Base-by-base conservation (phyloP, 805 yeast genomes). In the Candida corydali region DNA sequence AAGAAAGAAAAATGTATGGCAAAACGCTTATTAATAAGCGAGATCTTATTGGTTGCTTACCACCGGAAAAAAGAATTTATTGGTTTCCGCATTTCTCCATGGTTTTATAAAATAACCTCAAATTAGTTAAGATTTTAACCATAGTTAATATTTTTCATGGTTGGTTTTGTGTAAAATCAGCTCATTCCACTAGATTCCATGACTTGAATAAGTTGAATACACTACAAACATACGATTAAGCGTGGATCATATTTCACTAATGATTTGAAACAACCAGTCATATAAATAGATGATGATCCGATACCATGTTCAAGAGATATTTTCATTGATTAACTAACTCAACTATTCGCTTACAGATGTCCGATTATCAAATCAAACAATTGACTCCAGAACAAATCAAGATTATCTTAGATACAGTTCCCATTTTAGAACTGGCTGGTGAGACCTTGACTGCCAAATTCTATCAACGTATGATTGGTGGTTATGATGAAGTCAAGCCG, bases 401-500 rank as follows among this genome's bases (percentile, higher is more conserved):
- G 4, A 46, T 56, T 15, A 55, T 76, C 46, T 69, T 62, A 38
- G 70, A 73, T 10, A 66, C 80, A 0, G 62, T 75, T 20, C 86
- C 88, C 3, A 68, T 73, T 33, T 61, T 81, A 26, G 75, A 79
- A 53, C 61, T 56, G 37, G 59, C 69, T 30, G 88, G 87, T 20
- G 73, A 65, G 9, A 65, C 56, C 3, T 57, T 82, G 33, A 79
- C 88, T 7, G 51, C 67, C 10, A 58, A 52, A 6, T 76, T 82
- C 51, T 82, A 82, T 55, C 44, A 60, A 14, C 62, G 66, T 44
- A 76, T 82, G 86, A 58, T 82, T 19, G 38, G 46, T 8, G 67
- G 61, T 11, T 61, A 75, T 47, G 78, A 78, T 2, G 79, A 72
- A 44, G 75, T 81, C 7, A 65, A 65, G 43, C 68, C 77, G n/a